A percentile compares a stretch with the other conserved stretches of the same genome.
phyloP scores from a whole-genome alignment of 202 grass and related monocot species.

The Panicum hallii region DNA sequence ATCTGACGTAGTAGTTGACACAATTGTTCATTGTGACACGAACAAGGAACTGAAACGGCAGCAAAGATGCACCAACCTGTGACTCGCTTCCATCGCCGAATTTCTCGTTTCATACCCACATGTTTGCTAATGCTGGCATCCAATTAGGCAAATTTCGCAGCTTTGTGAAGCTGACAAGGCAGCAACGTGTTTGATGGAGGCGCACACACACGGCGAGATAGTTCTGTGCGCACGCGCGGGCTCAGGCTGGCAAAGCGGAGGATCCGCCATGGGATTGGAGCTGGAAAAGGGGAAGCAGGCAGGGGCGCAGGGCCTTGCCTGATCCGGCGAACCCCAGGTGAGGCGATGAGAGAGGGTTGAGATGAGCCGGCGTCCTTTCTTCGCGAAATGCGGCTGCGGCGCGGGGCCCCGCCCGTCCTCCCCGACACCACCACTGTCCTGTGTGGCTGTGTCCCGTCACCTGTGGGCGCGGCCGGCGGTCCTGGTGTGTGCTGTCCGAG shows the following conservation, averaged over 20 bases:
- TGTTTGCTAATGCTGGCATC: no score
- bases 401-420: not conserved
- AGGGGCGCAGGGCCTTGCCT: not conserved
- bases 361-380: not conserved
- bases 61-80: not conserved
- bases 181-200: not conserved
- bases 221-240: no score
- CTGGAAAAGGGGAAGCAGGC: not conserved
- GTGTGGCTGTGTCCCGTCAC: no score
- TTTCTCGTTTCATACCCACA: no score
- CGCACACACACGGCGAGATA: not conserved
- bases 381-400: not conserved
- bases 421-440: not conserved
- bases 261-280: conserved; percentile 4
- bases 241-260: not conserved
- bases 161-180: not conserved
- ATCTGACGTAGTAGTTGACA: conserved; percentile 9
- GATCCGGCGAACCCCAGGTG: not conserved
- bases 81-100: not conserved
- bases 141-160: not conserved
- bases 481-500: no score
- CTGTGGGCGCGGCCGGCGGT: not conserved
- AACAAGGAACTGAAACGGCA: not conserved
- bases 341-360: not conserved
- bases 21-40: not conserved